Percentiles rank a stretch among this genome's conserved stretches.
phyloP scores from a whole-genome alignment of 371 early-diverging fungal genomes.

The Nematocida displodere region DNA sequence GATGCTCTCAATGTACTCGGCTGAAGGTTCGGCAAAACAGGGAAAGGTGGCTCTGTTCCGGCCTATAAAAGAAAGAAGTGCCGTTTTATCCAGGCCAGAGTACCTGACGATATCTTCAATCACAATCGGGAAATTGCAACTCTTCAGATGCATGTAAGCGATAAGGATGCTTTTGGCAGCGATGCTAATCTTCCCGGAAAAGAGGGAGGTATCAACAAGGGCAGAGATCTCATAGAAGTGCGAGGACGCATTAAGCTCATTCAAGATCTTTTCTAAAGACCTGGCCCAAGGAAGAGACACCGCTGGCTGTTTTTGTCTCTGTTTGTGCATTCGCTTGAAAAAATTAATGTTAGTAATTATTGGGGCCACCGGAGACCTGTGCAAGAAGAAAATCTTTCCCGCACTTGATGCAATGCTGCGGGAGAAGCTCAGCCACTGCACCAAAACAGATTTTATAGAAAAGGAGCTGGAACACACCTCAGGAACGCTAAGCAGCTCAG shows the following conservation, averaged over 20 bases:
- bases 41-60: conserved; percentile 8
- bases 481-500: conserved; percentile 41
- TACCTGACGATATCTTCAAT: conserved; percentile 42
- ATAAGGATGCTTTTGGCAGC: background rate
- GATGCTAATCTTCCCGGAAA: background rate
- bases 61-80: conserved; percentile 16
- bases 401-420: conserved; percentile 68
- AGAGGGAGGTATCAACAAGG: background rate
- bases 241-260: conserved; percentile 12
- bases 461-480: conserved; percentile 5
- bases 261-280: background rate
- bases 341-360: conserved; percentile 59
- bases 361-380: conserved; percentile 66
- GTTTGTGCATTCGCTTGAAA: too few relatives aligned
- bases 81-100: background rate
- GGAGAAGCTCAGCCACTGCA: background rate
- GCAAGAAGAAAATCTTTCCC: conserved; percentile 82
- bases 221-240: conserved; percentile 1
- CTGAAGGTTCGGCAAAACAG: background rate
- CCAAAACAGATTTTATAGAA: background rate
- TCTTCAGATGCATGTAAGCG: conserved; percentile 19
- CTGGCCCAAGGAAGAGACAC: too few relatives aligned
- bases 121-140: conserved; percentile 15
- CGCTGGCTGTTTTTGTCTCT: too few relatives aligned
- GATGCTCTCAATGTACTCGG: conserved; percentile 2